A percentile compares a stretch with the other conserved stretches of the same genome.
These are phyloP conservation scores for Termitomyces heimii DNA, from an alignment of 768 basidiomycete species.

Conservation along the genomic window DNA sequence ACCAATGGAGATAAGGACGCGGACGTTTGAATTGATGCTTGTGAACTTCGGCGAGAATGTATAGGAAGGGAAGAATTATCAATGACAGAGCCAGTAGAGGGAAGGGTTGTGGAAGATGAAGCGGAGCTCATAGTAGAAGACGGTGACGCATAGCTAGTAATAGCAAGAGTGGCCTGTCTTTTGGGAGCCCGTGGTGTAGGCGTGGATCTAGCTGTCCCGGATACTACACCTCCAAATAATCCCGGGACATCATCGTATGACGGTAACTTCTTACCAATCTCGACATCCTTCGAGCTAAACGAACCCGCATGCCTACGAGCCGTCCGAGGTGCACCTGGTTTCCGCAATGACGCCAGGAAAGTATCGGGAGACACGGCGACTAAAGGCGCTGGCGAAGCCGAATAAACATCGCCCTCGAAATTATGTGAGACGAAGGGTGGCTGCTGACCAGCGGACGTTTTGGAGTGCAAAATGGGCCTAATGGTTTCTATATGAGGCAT, in stretches of 20 bases:
- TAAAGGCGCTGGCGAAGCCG: neutral
- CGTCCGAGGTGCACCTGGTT: conserved; percentile 31
- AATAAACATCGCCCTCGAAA: neutral
- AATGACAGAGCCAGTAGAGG: conserved; percentile 2
- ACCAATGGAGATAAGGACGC: conserved; percentile 32
- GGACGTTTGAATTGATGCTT: conserved; percentile 30
- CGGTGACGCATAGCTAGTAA: conserved; percentile 21
- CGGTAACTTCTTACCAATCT: conserved; percentile 76
- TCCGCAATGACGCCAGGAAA: conserved; percentile 9
- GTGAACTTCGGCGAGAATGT: conserved; percentile 36
- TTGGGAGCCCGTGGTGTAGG: conserved; percentile 46
- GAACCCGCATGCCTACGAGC: conserved; percentile 88
- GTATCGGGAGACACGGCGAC: conserved; percentile 13
- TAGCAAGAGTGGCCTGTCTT: conserved; percentile 36
- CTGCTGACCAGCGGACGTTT: conserved; percentile 19
- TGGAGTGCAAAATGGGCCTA: conserved; percentile 49
- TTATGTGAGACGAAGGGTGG: conserved; percentile 11
- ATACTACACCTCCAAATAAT: conserved; percentile 28
- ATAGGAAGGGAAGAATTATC: conserved; percentile 14
- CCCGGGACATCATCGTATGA: conserved; percentile 48
- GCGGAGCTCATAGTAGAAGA: conserved; percentile 30
- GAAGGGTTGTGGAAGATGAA: conserved; percentile 18
- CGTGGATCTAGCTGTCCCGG: conserved; percentile 28
- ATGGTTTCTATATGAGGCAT: conserved; percentile 66
- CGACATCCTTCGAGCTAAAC: conserved; percentile 88